phyloP scores from a whole-genome alignment of 495 filamentous ascomycete species.

The Aspergillus bridgeri region DNA sequence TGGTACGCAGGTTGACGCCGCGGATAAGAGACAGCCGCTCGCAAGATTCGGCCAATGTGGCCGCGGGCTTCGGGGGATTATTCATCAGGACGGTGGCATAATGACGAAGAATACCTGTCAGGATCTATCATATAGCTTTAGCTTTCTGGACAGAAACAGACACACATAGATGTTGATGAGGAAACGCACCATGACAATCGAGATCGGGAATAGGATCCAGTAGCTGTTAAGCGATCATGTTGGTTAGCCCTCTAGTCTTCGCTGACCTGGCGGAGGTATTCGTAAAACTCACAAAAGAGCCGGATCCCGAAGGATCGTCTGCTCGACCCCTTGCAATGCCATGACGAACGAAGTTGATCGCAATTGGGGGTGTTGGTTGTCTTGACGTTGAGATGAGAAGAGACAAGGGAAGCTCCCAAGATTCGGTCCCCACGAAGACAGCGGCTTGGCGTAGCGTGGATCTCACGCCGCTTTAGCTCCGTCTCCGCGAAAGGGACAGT shows the following conservation, averaged over 20 bases:
- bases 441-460: slow-evolving; percentile 11
- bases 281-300: slow-evolving; percentile 75
- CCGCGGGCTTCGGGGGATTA: slow-evolving; percentile 75
- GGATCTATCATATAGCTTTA: slow-evolving; percentile 52
- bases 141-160: not conserved
- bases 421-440: slow-evolving; percentile 17
- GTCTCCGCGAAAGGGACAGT: slow-evolving; percentile 39
- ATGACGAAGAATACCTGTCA: slow-evolving; percentile 93
- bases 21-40: slow-evolving; percentile 86
- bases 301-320: slow-evolving; percentile 98
- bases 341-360: slow-evolving; percentile 44
- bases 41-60: slow-evolving; percentile 68
- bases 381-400: slow-evolving; percentile 1
- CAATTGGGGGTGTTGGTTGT: slow-evolving; percentile 9
- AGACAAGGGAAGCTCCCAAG: slow-evolving; percentile 17
- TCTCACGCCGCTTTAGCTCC: slow-evolving; percentile 33
- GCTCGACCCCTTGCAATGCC: slow-evolving; percentile 75
- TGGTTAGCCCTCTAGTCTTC: not conserved
- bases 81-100: slow-evolving; percentile 91
- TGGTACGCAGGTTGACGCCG: slow-evolving; percentile 78
- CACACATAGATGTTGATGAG: not conserved
- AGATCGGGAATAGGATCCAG: slow-evolving; percentile 97
- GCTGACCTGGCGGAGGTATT: not conserved
- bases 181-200: slow-evolving; percentile 81
- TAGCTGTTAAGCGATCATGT: slow-evolving; percentile 55